phyloP scores from a whole-genome alignment of 2,329 filamentous ascomycete species.

The Claviceps arundinis region DNA sequence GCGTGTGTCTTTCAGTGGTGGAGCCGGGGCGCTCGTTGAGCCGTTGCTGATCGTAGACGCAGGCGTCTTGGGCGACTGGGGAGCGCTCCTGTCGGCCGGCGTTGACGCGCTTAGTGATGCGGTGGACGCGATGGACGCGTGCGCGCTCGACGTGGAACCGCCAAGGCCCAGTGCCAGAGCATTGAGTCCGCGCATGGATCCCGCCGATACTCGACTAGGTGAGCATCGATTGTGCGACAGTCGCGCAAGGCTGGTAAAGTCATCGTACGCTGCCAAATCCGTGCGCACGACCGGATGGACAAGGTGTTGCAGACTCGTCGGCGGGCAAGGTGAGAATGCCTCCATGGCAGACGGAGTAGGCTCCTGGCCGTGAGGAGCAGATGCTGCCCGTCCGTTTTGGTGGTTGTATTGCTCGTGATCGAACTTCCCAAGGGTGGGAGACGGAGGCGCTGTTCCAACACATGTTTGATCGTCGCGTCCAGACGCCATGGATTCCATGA shows the following conservation, averaged over 20 bases:
- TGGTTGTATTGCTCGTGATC: conserved; percentile 42
- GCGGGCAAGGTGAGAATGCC: conserved; percentile 38
- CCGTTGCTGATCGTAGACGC: conserved; percentile 36
- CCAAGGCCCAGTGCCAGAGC: conserved; percentile 32
- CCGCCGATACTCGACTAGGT: conserved; percentile 54
- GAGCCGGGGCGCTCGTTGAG: conserved; percentile 28
- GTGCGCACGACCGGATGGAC: conserved; percentile 71
- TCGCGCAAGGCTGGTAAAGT: conserved; percentile 67
- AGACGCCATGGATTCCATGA: conserved; percentile 76
- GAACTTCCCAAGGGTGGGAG: conserved; percentile 60
- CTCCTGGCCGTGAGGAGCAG: conserved; percentile 12
- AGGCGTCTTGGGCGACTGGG: conserved; percentile 45
- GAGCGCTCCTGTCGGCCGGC: conserved; percentile 36
- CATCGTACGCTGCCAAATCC: conserved; percentile 68
- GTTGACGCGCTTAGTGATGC: conserved; percentile 41
- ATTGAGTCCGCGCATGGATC: conserved; percentile 43
- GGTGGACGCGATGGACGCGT: conserved; percentile 45
- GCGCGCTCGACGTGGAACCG: conserved; percentile 31
- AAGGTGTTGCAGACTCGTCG: conserved; percentile 67
- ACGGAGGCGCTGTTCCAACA: conserved; percentile 65
- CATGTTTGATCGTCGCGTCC: conserved; percentile 60
- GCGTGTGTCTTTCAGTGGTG: conserved; percentile 71
- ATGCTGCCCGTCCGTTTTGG: conserved; percentile 26
- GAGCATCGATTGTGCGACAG: conserved; percentile 47
- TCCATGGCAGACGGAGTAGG: conserved; percentile 28